Evolutionary conservation across 2,329 filamentous ascomycete genomes (phyloP).

Genomic region (Claviceps digitariae): DNA sequence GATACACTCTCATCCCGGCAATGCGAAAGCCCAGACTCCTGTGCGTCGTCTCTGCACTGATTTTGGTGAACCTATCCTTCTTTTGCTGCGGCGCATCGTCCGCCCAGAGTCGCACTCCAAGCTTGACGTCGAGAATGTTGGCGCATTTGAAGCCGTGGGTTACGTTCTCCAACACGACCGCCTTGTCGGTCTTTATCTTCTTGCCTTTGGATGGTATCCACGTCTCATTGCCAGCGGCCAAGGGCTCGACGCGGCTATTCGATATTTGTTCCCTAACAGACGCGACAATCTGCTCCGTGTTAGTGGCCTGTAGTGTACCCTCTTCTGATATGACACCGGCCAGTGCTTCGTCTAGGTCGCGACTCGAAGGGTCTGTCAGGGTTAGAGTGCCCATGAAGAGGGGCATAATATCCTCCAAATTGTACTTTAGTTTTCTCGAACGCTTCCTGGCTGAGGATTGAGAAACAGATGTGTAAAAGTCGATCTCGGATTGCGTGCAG

Average conservation of each 20-base stretch:
- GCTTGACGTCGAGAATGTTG: slow-evolving; percentile 87
- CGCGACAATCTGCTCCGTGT: slow-evolving; percentile 20
- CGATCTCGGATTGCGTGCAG: slow-evolving; percentile 71
- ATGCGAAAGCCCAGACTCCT: slow-evolving; percentile 47
- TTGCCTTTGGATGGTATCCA: slow-evolving; percentile 38
- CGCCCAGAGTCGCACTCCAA: slow-evolving; percentile 77
- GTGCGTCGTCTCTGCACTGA: slow-evolving; percentile 45
- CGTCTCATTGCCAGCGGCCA: slow-evolving; percentile 11
- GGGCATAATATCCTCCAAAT: slow-evolving; percentile 72
- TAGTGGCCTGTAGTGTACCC: slow-evolving; percentile 18
- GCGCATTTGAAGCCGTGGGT: slow-evolving; percentile 68
- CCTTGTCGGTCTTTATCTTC: slow-evolving; percentile 61
- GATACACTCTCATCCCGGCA: slow-evolving; percentile 51
- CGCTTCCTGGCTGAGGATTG: slow-evolving; percentile 53
- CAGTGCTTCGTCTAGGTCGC: slow-evolving; percentile 34
- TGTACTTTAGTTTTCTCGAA: slow-evolving; percentile 23
- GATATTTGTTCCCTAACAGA: slow-evolving; percentile 20
- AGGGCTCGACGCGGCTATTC: slow-evolving; percentile 7
- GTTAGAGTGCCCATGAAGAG: slow-evolving; percentile 68
- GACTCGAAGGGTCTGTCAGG: slow-evolving; percentile 43
- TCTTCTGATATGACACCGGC: slow-evolving; percentile 28
- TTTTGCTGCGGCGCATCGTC: slow-evolving; percentile 52
- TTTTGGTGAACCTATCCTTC: slow-evolving; percentile 45
- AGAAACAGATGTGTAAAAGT: slow-evolving; percentile 50
- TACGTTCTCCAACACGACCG: slow-evolving; percentile 76